phyloP scores from a whole-genome alignment of 768 basidiomycete species.

The Pseudohyphozyma bogoriensis region DNA sequence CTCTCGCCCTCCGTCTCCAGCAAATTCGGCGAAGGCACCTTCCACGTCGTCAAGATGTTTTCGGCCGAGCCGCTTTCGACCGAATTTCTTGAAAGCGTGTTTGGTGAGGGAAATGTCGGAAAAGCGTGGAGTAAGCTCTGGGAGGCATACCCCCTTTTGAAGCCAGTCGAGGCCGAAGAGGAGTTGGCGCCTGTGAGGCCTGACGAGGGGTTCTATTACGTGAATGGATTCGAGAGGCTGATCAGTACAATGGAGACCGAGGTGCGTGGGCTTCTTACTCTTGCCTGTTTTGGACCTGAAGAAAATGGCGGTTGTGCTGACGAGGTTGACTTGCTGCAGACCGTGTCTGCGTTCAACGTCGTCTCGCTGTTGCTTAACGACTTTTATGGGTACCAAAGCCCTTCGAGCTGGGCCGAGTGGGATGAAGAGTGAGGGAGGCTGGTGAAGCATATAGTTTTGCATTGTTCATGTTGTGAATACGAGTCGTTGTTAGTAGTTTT shows the following conservation, averaged over 20 bases:
- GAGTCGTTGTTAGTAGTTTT: not conserved
- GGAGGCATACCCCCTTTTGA: slow-evolving; percentile 37
- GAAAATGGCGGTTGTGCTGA: too few relatives aligned
- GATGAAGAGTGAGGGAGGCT: not conserved
- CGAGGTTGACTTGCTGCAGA: slow-evolving; percentile 5
- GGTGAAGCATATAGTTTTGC: not conserved
- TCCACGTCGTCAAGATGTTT: slow-evolving; percentile 82
- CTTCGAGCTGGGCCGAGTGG: slow-evolving; percentile 31
- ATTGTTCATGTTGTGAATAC: not conserved
- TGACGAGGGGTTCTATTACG: slow-evolving; percentile 71
- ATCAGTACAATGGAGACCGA: slow-evolving; percentile 94
- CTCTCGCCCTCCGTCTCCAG: not conserved
- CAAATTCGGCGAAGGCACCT: slow-evolving; percentile 38
- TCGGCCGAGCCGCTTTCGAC: slow-evolving; percentile 56
- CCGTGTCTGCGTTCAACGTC: slow-evolving; percentile 29
- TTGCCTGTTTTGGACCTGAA: too few relatives aligned
- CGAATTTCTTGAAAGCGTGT: slow-evolving; percentile 58
- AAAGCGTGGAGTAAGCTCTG: slow-evolving; percentile 74
- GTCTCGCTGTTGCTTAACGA: slow-evolving; percentile 27
- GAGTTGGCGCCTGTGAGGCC: slow-evolving; percentile 68
- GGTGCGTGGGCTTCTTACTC: slow-evolving; percentile 43
- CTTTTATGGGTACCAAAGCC: slow-evolving; percentile 22
- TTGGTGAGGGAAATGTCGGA: slow-evolving; percentile 52
- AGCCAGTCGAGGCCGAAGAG: slow-evolving; percentile 36
- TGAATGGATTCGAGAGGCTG: slow-evolving; percentile 81